Conservation (phyloP, 257 asterid species). For the Parsonsia alboflavescens region DNA sequence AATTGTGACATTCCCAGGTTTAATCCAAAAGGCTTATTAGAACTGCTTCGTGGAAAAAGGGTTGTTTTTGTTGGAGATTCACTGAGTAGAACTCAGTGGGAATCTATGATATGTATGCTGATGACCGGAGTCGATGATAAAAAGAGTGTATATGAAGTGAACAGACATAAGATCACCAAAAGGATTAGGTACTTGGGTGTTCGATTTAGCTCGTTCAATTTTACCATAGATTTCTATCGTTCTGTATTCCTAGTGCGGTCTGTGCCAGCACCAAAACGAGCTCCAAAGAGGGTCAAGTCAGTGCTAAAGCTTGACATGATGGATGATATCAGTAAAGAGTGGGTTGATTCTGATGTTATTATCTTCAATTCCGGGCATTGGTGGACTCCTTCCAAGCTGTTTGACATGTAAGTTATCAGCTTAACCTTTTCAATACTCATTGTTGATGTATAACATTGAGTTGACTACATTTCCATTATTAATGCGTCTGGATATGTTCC, state of each 20-base stretch:
- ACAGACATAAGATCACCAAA: slow-evolving; percentile 72
- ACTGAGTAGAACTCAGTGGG: slow-evolving; percentile 91
- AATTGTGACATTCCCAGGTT: slow-evolving; percentile 61
- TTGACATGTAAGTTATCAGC: slow-evolving; percentile 55
- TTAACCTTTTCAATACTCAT: background rate
- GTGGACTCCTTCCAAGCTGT: slow-evolving; percentile 86
- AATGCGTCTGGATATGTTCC: background rate
- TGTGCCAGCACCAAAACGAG: slow-evolving; percentile 49
- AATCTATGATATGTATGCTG: slow-evolving; percentile 85
- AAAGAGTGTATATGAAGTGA: slow-evolving; percentile 68
- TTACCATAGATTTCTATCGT: slow-evolving; percentile 78
- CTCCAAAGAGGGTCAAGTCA: slow-evolving; percentile 82
- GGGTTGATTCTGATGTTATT: slow-evolving; percentile 80
- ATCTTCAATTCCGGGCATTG: slow-evolving; percentile 89
- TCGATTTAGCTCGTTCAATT: slow-evolving; percentile 43
- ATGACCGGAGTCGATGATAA: slow-evolving; percentile 76
- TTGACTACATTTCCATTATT: background rate
- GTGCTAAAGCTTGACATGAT: slow-evolving; percentile 56
- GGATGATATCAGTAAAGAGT: slow-evolving; percentile 70
- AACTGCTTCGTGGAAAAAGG: slow-evolving; percentile 73
- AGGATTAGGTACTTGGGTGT: slow-evolving; percentile 68
- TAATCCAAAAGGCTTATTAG: slow-evolving; percentile 48
- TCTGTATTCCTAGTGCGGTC: slow-evolving; percentile 84
- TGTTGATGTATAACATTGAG: background rate
- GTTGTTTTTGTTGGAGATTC: slow-evolving; percentile 93